Base-by-base conservation (phyloP, 805 yeast genomes). In the Torulaspora maleeae region DNA sequence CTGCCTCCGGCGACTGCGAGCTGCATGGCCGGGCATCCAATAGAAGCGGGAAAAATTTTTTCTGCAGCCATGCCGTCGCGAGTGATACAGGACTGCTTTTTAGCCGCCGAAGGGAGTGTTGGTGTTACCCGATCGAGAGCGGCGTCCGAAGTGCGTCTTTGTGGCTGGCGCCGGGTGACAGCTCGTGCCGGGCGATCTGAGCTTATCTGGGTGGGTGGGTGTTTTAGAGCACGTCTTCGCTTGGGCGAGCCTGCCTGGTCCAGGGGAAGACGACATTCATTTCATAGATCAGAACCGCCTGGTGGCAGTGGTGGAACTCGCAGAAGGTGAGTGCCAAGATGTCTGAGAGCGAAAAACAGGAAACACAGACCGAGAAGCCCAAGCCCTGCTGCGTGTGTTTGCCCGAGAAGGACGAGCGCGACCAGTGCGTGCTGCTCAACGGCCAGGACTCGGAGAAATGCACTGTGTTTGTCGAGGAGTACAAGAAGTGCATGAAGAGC, bases 351-450 rank as follows among this genome's bases (percentile, higher is more conserved):
- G 20, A 13, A 36, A 38, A 38, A 34, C 20, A 29, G 27, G 20
- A 11, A 16, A 11, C 13, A 38, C 35, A 24, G 25, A 35, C 19
- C 28, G 44, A 41, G 16, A 83, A 87, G 62, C 95, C 95, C 53
- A 91, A 90, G 70, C 97, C 99, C 48, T 91, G 99, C 69, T 91
- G 98, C 62, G 98, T 91, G 17, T 93, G 98, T 67, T 77, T 82
- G 55, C 85, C 84, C 27, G 88, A 88, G 60, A 88, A 88, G 68
- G 76, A 83, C 49, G 64, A 70, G 19, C 78, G 98, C 61, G 99
- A 91, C 60, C 90, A 89, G 59, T 93, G 98, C 64, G 70, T 91
- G 45, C 74, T 91, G 51, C 69, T 78, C 54, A 80, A 86, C 57
- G 96, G 96, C 38, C 83, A 83, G 54, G 97, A 89, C 15, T 74